Evolutionary conservation across 2,329 filamentous ascomycete genomes (phyloP).

Genomic region (Rosellinia necatrix): DNA sequence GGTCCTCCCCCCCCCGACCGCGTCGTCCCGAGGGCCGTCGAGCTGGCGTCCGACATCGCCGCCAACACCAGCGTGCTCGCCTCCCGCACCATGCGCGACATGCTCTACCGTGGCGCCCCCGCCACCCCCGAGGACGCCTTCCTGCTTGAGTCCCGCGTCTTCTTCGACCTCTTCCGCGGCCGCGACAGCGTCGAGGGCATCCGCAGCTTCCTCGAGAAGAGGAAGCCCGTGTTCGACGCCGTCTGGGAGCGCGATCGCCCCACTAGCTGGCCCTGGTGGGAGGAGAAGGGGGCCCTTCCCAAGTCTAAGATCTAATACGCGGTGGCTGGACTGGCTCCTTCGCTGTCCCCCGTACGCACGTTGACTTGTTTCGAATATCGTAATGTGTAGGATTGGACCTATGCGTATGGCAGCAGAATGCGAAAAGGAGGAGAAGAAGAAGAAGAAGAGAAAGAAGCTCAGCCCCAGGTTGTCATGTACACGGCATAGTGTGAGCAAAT

Average conservation of each 20-base stretch:
- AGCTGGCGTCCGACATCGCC: conserved; percentile 69
- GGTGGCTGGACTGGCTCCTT: too few relatives aligned
- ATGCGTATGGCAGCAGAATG: too few relatives aligned
- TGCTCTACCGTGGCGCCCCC: conserved; percentile 52
- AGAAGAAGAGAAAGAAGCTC: too few relatives aligned
- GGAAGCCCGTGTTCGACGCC: conserved; percentile 64
- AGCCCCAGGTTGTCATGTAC: too few relatives aligned
- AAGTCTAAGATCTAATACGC: conserved; percentile 22
- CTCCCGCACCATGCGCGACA: conserved; percentile 69
- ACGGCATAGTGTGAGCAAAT: neutral
- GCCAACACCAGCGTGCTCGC: conserved; percentile 68
- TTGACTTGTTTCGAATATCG: too few relatives aligned
- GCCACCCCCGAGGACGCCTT: conserved; percentile 70
- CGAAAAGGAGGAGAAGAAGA: too few relatives aligned
- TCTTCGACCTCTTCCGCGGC: conserved; percentile 63
- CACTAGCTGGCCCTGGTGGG: conserved; percentile 70
- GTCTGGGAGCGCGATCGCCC: conserved; percentile 65
- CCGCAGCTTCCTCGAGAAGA: conserved; percentile 71
- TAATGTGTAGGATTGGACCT: too few relatives aligned
- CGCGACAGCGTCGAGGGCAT: conserved; percentile 70
- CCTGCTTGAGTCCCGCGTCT: conserved; percentile 68
- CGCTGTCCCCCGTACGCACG: too few relatives aligned
- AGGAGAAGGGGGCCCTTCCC: conserved; percentile 48
- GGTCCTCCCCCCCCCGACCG: conserved; percentile 61
- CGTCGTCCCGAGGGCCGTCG: conserved; percentile 68